Evolutionary conservation across 495 filamentous ascomycete genomes (phyloP).

Genomic region (Jackrogersella multiformis): DNA sequence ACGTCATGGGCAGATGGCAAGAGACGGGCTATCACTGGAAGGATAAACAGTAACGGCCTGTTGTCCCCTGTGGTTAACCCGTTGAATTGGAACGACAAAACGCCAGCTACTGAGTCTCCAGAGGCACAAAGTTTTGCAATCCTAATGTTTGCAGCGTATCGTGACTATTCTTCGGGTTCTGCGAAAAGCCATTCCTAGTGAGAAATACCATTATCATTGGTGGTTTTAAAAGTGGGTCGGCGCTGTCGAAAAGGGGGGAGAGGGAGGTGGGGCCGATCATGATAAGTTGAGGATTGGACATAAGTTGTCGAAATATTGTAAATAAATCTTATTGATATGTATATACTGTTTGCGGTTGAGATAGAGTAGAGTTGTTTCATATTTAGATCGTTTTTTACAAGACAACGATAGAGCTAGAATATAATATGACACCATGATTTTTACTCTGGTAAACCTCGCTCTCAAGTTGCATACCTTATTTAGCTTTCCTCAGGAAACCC

Average conservation of each 20-base stretch:
- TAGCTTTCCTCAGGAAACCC: neutral
- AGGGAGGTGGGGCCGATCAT: no score
- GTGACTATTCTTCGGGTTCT: constrained; percentile 47
- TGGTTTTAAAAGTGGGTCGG: no score
- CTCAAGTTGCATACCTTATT: neutral
- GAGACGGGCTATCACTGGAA: constrained; percentile 46
- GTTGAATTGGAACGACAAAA: constrained; percentile 55
- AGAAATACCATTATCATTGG: neutral
- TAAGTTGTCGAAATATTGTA: neutral
- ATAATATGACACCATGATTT: neutral
- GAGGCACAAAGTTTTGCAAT: constrained; percentile 62
- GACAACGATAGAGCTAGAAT: neutral
- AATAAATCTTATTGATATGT: neutral
- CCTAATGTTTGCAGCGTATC: constrained; percentile 56
- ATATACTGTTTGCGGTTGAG: no score
- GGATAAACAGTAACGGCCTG: constrained; percentile 52
- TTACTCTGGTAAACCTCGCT: neutral
- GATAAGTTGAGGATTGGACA: neutral
- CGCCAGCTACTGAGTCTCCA: constrained; percentile 49
- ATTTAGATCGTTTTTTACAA: no score
- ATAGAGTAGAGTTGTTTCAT: no score
- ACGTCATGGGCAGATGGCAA: constrained; percentile 57
- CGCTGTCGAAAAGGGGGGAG: no score
- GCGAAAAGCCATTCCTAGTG: neutral
- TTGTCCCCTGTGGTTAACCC: constrained; percentile 59